Percentiles rank a stretch among this genome's conserved stretches.
Conservation (phyloP, 2,329 filamentous ascomycete species). For the Huntiella decipiens region DNA sequence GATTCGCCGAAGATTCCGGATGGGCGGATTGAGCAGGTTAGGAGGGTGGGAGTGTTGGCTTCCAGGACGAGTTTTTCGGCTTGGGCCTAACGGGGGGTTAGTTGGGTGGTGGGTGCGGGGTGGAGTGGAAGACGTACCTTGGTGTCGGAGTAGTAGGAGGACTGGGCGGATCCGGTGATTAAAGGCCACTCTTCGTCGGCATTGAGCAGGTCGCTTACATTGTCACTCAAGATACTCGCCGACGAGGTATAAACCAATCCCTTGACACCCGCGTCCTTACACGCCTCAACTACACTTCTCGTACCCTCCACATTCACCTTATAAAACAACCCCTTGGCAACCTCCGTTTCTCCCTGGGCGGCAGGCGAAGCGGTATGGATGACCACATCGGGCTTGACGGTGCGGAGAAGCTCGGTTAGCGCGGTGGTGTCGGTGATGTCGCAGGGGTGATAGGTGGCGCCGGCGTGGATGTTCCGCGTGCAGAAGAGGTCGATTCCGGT, state of each 20-base stretch:
- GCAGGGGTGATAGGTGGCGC: constrained; percentile 48
- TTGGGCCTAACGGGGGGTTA: constrained; percentile 33
- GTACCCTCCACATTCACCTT: constrained; percentile 85
- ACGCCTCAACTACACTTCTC: constrained; percentile 54
- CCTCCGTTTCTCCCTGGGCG: constrained; percentile 31
- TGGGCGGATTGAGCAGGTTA: constrained; percentile 67
- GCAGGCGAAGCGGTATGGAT: constrained; percentile 74
- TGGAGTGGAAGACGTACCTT: constrained; percentile 37
- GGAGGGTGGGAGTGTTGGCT: constrained; percentile 46
- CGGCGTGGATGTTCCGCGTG: constrained; percentile 44
- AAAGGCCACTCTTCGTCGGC: constrained; percentile 70
- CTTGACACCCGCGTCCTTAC: constrained; percentile 50
- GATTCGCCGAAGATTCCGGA: constrained; percentile 83
- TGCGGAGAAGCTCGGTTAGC: constrained; percentile 43
- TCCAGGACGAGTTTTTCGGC: constrained; percentile 67
- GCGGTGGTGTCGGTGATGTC: constrained; percentile 53
- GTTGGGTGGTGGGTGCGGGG: not conserved
- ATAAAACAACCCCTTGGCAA: constrained; percentile 44
- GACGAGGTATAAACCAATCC: constrained; percentile 83
- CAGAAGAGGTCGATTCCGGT: constrained; percentile 57
- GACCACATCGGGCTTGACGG: constrained; percentile 59
- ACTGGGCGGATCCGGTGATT: constrained; percentile 49
- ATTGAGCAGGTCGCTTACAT: constrained; percentile 58
- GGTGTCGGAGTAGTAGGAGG: constrained; percentile 75
- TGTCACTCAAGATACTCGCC: constrained; percentile 72